Evolutionary conservation across 2,329 filamentous ascomycete genomes (phyloP).

Genomic region (Zasmidium angulare): DNA sequence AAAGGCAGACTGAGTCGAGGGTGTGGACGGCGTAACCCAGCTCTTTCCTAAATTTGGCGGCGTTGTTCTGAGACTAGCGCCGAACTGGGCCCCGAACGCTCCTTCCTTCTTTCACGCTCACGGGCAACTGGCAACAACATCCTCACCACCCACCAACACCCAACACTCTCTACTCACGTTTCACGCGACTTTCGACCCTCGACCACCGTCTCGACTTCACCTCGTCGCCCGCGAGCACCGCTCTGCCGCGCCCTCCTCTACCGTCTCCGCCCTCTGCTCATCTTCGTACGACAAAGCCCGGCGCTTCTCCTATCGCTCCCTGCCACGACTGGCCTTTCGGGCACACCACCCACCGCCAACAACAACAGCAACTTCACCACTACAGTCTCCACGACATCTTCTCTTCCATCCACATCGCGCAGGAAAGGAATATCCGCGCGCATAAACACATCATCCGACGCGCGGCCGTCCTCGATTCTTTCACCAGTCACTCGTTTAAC

Average conservation of each 20-base stretch:
- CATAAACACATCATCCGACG: conserved; percentile 5
- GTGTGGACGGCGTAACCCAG: not conserved
- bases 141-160: not conserved
- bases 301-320: not conserved
- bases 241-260: not conserved
- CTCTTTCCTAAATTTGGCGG: not conserved
- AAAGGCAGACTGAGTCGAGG: not conserved
- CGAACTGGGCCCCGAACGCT: not conserved
- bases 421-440: conserved; percentile 1
- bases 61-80: too few relatives aligned
- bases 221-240: not conserved
- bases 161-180: not conserved
- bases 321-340: not conserved
- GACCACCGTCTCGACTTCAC: too few relatives aligned
- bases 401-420: not conserved
- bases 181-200: too few relatives aligned
- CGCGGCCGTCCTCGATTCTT: conserved; percentile 10
- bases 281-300: not conserved
- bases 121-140: not conserved
- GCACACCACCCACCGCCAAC: not conserved
- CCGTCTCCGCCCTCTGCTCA: not conserved
- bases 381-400: not conserved
- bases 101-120: not conserved
- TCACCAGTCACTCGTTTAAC: conserved; percentile 23
- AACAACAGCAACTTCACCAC: not conserved